phyloP scores from a whole-genome alignment of 2,329 filamentous ascomycete species.

The Calycina marina region DNA sequence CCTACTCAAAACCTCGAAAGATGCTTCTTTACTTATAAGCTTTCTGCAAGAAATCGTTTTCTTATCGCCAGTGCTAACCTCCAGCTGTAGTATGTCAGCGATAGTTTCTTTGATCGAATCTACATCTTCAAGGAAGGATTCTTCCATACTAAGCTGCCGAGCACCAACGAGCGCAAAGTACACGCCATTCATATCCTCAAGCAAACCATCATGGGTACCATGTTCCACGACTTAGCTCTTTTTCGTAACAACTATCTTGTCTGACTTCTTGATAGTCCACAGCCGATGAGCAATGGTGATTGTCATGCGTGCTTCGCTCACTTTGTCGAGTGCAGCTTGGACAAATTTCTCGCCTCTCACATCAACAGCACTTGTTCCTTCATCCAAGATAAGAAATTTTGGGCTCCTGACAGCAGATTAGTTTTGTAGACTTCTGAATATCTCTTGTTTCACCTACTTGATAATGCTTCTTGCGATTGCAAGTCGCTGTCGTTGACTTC shows the following conservation, averaged over 20 bases:
- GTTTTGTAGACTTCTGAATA: too few species aligned
- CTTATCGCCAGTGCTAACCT: neutral
- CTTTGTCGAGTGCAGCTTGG: constrained; percentile 74
- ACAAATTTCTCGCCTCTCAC: constrained; percentile 86
- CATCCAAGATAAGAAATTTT: constrained; percentile 76
- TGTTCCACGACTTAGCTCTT: constrained; percentile 72
- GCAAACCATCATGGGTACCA: constrained; percentile 65
- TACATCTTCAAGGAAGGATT: neutral
- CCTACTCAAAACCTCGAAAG: neutral
- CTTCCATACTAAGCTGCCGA: constrained; percentile 31
- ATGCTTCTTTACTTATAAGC: neutral
- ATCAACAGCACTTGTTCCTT: constrained; percentile 81
- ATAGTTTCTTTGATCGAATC: constrained; percentile 12
- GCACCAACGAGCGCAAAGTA: constrained; percentile 53
- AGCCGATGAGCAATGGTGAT: constrained; percentile 88
- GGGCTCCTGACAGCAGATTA: constrained; percentile 78
- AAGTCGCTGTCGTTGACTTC: constrained; percentile 65
- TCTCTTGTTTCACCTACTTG: constrained; percentile 39
- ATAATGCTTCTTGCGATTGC: constrained; percentile 38
- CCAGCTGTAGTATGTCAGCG: neutral
- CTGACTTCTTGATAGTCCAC: constrained; percentile 78
- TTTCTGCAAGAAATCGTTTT: neutral
- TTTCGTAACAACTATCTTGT: constrained; percentile 88
- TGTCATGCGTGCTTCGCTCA: constrained; percentile 71
- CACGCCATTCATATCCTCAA: constrained; percentile 40